A percentile compares a stretch with the other conserved stretches of the same genome.
These are phyloP conservation scores for Cadophora gregata DNA, from an alignment of 2,329 filamentous ascomycete genomes.

Conservation along the genomic window DNA sequence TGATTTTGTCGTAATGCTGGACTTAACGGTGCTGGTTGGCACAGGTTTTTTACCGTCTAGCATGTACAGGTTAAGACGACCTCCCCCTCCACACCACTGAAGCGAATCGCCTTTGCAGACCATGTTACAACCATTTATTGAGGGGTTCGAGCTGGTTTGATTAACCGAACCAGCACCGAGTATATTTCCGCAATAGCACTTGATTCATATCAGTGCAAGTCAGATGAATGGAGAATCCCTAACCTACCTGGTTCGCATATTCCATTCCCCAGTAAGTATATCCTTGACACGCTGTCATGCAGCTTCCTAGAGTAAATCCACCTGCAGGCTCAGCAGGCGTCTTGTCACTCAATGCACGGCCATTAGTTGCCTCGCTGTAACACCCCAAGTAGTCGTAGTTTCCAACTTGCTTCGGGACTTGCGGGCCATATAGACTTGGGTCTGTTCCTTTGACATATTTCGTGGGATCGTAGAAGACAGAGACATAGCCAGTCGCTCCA, in stretches of 20 bases:
- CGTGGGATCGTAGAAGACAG: conserved; percentile 35
- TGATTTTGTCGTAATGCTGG: background rate
- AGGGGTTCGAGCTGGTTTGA: conserved; percentile 20
- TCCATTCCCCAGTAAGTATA: conserved; percentile 39
- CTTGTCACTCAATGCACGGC: conserved; percentile 34
- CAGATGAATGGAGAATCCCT: background rate
- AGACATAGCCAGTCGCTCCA: conserved; percentile 32
- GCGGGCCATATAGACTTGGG: conserved; percentile 35
- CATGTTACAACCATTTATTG: conserved; percentile 32
- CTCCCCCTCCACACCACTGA: conserved; percentile 44
- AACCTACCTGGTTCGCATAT: conserved; percentile 41
- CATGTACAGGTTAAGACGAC: conserved; percentile 35
- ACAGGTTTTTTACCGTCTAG: background rate
- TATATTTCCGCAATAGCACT: conserved; percentile 44
- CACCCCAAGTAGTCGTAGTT: conserved; percentile 44
- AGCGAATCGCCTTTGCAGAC: conserved; percentile 36
- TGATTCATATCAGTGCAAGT: conserved; percentile 26
- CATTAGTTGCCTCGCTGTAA: conserved; percentile 42
- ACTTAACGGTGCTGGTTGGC: conserved; percentile 1
- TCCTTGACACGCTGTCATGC: conserved; percentile 30
- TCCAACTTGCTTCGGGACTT: conserved; percentile 32
- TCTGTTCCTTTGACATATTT: conserved; percentile 34
- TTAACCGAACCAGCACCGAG: conserved; percentile 20
- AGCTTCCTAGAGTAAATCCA: conserved; percentile 38
- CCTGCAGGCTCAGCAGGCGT: conserved; percentile 22